Base-by-base conservation (phyloP, 306 rosid genomes). In the Rosa multiflora region DNA sequence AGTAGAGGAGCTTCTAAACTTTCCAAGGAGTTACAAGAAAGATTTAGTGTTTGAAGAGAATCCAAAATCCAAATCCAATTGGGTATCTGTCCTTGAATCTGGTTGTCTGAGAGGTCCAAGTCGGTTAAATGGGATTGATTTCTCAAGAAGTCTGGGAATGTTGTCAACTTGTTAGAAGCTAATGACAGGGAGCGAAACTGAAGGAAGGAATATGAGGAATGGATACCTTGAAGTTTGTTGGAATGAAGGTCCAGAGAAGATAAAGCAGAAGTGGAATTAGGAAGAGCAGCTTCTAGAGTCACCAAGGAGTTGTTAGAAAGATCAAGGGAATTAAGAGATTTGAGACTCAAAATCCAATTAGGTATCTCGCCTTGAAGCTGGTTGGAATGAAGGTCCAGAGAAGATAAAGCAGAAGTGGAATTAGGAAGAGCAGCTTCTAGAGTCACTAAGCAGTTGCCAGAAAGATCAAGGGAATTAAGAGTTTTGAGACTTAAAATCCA, bases 31-130 rank as follows among this genome's bases (percentile, higher is more conserved):
- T 79, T 79, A 32, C 52, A 55, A 20, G 77, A 79, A 46, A 79
- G 63, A 71, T 79, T 47, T 11, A 26, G 17, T 3, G 5, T 0
- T 0, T 0, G 0, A 0, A 23, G 64, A 14, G 2, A 29, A 29
- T 9, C 0, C 39, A 72, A 8, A 6, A 40, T 5, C 87, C 79
- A 76, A 53, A 66, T 80, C 83, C 84, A 76, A 2, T 18, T 56
- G 3, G 87, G 81, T 72, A 79, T n/a, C 13, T 71, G 3, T 13
- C 76, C 79, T 5, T 26, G 12, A 62, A 76, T 69, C 14, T 53
- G 39, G 70, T 83, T 83, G 39, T 39, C 7, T 29, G 87, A 83
- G 71, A 83, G 83, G 76, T 83, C 82, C 20, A 83, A 78, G 8
- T 1, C 0, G 5, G 0, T 14, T 21, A 83, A 2, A n/a, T 1